Base-by-base conservation (phyloP, 164 flowering plant species). In the Chloranthus sessilifolius region DNA sequence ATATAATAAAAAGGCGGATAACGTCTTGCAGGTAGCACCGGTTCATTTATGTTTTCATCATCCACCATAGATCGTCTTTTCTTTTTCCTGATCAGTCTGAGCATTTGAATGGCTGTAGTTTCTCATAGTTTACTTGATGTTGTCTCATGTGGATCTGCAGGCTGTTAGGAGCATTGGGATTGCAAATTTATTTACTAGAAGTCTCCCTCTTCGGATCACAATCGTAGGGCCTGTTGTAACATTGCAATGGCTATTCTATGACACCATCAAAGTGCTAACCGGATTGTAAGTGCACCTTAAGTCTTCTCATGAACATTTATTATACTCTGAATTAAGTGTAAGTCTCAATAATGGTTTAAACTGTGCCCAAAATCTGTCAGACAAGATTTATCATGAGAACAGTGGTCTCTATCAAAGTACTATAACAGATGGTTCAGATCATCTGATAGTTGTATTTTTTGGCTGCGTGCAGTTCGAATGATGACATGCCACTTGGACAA, bases 161-260 rank as follows among this genome's bases (percentile, higher is more conserved):
- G 95, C 88, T 53, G 71, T 77, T 53, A 83, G 66, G 78, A 78
- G 66, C 28, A 83, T 88, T 57, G 98, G 95, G 45, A 19, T 82
- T 46, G 36, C 47, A 7, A 79, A 77, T 64, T 55, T 91, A 41
- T 88, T 88, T 56, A 88, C 90, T 1, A 77, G 98, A 76, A 91
- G 98, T 61, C 92, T 91, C 50, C 92, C 96, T 53, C 65, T 88
- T 55, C 70, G 95, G 26, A 65, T 83, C 9, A 38, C 68, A 41
- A 59, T 83, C 14, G 94, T 83, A 6, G 96, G 98, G 5, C 98
- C 96, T 37, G 82, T 76, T 22, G 66, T 88, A 41, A 83, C 96
- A 14, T 37, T 80, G 69, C 98, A 91, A 38, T 91, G 98, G 96
- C 74, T 85, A 3, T 67, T 85, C 52, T 85, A 85, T 33, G 98